Percentiles rank a stretch among this genome's conserved stretches.
Conservation (phyloP, 2,329 filamentous ascomycete species). For the Neofusicoccum parvum region DNA sequence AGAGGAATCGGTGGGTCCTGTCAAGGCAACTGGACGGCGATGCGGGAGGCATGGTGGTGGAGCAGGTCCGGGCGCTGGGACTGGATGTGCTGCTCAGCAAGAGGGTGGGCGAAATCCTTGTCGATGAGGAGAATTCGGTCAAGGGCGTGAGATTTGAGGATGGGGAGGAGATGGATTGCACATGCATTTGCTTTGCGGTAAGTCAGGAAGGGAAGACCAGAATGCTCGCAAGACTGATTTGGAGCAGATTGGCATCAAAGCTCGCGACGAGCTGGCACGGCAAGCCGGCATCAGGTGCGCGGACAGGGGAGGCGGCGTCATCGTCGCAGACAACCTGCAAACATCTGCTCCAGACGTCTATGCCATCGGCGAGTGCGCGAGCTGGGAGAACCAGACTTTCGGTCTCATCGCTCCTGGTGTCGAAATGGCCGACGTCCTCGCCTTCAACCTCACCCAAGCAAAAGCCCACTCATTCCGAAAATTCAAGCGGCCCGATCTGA, state of each 20-base stretch:
- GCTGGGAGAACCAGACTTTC: slow-evolving; percentile 84
- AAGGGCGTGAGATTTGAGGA: slow-evolving; percentile 79
- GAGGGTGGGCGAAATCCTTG: slow-evolving; percentile 71
- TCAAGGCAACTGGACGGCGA: slow-evolving; percentile 81
- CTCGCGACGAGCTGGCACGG: slow-evolving; percentile 75
- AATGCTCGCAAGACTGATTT: background rate
- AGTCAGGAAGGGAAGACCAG: slow-evolving; percentile 27
- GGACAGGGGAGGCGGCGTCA: slow-evolving; percentile 73
- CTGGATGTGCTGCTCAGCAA: slow-evolving; percentile 79
- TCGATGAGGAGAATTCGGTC: slow-evolving; percentile 67
- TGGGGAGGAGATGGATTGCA: slow-evolving; percentile 74
- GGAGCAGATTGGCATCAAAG: slow-evolving; percentile 74
- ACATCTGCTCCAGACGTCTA: slow-evolving; percentile 76
- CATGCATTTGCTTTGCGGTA: slow-evolving; percentile 80
- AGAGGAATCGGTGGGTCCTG: slow-evolving; percentile 80
- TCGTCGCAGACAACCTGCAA: slow-evolving; percentile 66
- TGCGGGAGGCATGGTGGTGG: slow-evolving; percentile 78
- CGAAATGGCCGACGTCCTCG: slow-evolving; percentile 89
- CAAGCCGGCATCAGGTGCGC: slow-evolving; percentile 72
- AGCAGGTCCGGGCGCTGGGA: slow-evolving; percentile 77
- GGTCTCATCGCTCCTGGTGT: slow-evolving; percentile 87
- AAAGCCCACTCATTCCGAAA: slow-evolving; percentile 67
- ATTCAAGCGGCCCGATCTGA: slow-evolving; percentile 83
- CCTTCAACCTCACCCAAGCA: slow-evolving; percentile 87
- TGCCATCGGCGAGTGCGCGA: slow-evolving; percentile 88